Percentiles rank a stretch among this genome's conserved stretches.
These are phyloP conservation scores for Talaromyces albobiverticillius DNA, from an alignment of 2,329 filamentous ascomycete genomes.

Conservation along the genomic window DNA sequence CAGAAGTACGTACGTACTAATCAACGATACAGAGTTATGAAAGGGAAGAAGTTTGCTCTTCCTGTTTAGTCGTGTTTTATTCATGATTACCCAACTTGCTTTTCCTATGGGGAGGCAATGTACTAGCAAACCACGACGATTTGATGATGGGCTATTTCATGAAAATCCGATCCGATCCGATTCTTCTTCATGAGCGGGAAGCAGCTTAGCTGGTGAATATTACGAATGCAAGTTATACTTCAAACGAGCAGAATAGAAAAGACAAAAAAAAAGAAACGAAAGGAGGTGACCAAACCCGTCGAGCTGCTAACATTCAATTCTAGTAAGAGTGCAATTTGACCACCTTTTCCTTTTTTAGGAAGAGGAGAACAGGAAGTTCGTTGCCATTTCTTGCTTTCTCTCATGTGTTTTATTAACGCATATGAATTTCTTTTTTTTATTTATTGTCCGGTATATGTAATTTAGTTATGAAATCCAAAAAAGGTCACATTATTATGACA, in stretches of 20 bases:
- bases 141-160: neutral
- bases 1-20: neutral
- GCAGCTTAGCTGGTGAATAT: neutral
- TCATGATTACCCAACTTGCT: neutral
- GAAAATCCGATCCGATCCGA: neutral
- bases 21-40: constrained; percentile 57
- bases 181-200: neutral
- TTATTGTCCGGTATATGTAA: neutral
- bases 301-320: neutral
- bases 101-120: neutral
- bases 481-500: neutral
- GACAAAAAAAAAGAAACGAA: neutral
- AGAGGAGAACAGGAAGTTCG: no score
- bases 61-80: constrained; percentile 59
- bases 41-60: constrained; percentile 84
- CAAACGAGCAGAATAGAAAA: neutral
- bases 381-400: neutral
- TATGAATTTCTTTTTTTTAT: neutral
- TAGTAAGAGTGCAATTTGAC: neutral
- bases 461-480: neutral
- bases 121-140: neutral
- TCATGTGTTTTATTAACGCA: neutral
- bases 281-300: neutral
- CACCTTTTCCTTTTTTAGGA: neutral
- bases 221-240: neutral